A percentile compares a stretch with the other conserved stretches of the same genome.
Evolutionary conservation across 2,329 filamentous ascomycete species (phyloP).

Genomic region (Fusarium citri): DNA sequence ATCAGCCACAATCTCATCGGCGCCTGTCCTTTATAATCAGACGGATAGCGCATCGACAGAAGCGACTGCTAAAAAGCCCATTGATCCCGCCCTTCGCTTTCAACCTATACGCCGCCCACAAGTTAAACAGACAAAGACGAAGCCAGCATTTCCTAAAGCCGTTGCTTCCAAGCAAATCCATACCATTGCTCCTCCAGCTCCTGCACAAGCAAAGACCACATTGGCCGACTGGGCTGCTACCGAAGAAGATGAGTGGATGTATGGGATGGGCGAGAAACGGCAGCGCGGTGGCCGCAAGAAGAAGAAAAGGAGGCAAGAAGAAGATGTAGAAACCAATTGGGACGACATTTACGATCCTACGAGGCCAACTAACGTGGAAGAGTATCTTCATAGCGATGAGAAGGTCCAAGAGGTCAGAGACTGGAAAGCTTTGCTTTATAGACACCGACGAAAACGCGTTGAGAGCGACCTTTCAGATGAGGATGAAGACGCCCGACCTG

Average conservation of each 20-base stretch:
- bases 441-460: slow-evolving; percentile 66
- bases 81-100: slow-evolving; percentile 77
- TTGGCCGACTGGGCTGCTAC: slow-evolving; percentile 84
- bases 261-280: slow-evolving; percentile 71
- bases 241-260: slow-evolving; percentile 85
- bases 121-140: slow-evolving; percentile 67
- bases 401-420: slow-evolving; percentile 82
- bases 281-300: slow-evolving; percentile 83
- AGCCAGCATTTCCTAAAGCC: slow-evolving; percentile 67
- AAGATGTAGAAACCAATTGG: slow-evolving; percentile 77
- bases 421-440: slow-evolving; percentile 86
- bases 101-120: slow-evolving; percentile 87
- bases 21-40: slow-evolving; percentile 77
- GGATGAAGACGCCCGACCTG: slow-evolving; percentile 46
- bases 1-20: slow-evolving; percentile 78
- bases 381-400: slow-evolving; percentile 87
- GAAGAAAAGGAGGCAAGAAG: slow-evolving; percentile 71
- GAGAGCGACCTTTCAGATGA: slow-evolving; percentile 53
- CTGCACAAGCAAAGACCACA: slow-evolving; percentile 69
- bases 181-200: slow-evolving; percentile 47
- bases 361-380: slow-evolving; percentile 84
- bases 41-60: slow-evolving; percentile 59
- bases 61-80: slow-evolving; percentile 68
- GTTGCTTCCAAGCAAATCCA: slow-evolving; percentile 50
- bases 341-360: slow-evolving; percentile 90